Evolutionary conservation across 2,329 filamentous ascomycete genomes (phyloP), one percentile per base, ranked within the genome.

Genomic region (Phaeosphaeria sp.): DNA sequence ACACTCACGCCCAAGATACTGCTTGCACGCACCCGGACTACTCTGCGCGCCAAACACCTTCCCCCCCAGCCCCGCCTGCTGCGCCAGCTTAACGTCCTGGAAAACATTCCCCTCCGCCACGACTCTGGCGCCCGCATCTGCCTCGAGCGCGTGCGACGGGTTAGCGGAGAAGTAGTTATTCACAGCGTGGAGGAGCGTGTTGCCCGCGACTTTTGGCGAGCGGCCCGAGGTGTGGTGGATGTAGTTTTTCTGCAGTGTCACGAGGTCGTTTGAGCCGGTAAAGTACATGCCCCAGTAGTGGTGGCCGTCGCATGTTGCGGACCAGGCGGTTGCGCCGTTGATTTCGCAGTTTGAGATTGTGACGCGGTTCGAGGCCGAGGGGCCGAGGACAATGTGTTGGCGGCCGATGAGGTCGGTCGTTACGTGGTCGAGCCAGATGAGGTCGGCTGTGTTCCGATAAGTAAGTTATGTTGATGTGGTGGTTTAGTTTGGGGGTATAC

Each of bases 91-190:
- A 53, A 87, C 80, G 64, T 85, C 83, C 73, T 85, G 81, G 79
- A 87, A 87, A 48, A 84, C 75, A 65, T 85, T 87, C 39, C 85
- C 85, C 75, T 87, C 85, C 2, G 82, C 82, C 21, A 87, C 77
- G 44, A 85, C 80, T 59, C 65, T 67, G 51, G 69, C 66, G 42
- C 75, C 78, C 48, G 68, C 59, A 59, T 71, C 75, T 53, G 71
- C 72, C 61, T 86, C 86, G 70, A 88, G 87, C n/a, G 84, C 83
- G 74, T 88, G 86, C 49, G 82, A 82, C 20, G 75, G 71, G 72
- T 82, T 83, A 67, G 82, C 79, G 70, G 84, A 80, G 78, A 80
- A 87, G 81, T 84, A 86, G 80, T 87, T 88, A 82, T 87, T 87
- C 71, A 86, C 83, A 43, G 83, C 83, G 74, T 88, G 86, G 52